phyloP scores from a whole-genome alignment of 805 yeast species.

The Teunomyces cretensis region DNA sequence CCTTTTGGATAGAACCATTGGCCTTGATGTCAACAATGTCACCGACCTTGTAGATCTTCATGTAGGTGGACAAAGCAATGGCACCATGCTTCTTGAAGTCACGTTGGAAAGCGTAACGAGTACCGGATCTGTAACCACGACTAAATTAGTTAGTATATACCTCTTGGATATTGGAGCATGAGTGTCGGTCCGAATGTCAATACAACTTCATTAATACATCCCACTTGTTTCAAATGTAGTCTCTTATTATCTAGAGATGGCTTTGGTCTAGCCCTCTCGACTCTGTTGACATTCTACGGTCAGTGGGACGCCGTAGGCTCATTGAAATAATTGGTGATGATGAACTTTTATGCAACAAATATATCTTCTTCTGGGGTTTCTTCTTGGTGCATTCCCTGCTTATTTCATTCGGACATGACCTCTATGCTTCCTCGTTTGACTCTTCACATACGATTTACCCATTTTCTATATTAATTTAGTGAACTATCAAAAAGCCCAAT shows the following conservation, averaged over 20 bases:
- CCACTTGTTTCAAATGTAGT: too few relatives aligned
- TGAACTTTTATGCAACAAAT: background rate
- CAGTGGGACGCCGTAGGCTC: background rate
- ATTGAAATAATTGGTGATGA: background rate
- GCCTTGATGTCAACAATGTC: slow-evolving; percentile 99
- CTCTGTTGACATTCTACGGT: too few relatives aligned
- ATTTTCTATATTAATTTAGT: slow-evolving; percentile 22
- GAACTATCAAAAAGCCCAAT: slow-evolving; percentile 11
- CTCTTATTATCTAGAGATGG: too few relatives aligned
- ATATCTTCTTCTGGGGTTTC: background rate
- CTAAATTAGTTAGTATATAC: slow-evolving; percentile 16
- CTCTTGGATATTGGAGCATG: background rate
- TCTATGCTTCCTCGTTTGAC: background rate
- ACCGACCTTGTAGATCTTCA: slow-evolving; percentile 97
- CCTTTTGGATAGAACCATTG: slow-evolving; percentile 98
- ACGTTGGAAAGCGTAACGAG: slow-evolving; percentile 99
- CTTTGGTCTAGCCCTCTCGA: too few relatives aligned
- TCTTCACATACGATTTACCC: slow-evolving; percentile 39
- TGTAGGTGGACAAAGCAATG: slow-evolving; percentile 92
- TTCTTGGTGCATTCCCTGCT: background rate
- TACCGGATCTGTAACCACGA: slow-evolving; percentile 99
- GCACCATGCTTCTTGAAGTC: slow-evolving; percentile 98
- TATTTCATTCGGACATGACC: background rate
- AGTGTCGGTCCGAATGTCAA: background rate
- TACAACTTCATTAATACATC: too few relatives aligned